phyloP scores from a whole-genome alignment of 1,284 basidiomycete species.

The Cystobasidium sp. region DNA sequence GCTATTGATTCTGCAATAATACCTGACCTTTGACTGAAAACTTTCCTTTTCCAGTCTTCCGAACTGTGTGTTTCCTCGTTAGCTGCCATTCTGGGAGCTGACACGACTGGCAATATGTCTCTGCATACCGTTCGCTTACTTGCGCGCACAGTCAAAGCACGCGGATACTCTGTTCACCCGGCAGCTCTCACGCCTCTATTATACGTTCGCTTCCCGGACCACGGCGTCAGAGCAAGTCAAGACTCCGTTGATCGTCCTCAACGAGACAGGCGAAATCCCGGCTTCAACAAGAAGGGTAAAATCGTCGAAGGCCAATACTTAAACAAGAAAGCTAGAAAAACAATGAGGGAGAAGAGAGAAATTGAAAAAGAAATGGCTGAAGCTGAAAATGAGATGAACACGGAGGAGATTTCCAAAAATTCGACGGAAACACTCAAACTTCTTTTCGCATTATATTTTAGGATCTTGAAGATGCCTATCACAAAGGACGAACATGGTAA shows the following conservation, averaged over 20 bases:
- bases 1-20: conserved; percentile 1
- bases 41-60: conserved; percentile 48
- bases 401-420: conserved; percentile 81
- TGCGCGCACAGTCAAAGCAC: conserved; percentile 95
- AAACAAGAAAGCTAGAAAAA: conserved; percentile 53
- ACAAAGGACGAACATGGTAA: conserved; percentile 3
- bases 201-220: conserved; percentile 83
- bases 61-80: conserved; percentile 80
- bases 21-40: not conserved
- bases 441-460: conserved; percentile 96
- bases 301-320: conserved; percentile 65
- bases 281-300: conserved; percentile 63
- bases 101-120: conserved; percentile 74
- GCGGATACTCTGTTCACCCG: conserved; percentile 85
- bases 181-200: conserved; percentile 84
- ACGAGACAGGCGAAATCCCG: conserved; percentile 60
- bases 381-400: conserved; percentile 91
- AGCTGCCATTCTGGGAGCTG: conserved; percentile 77
- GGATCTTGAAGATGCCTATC: conserved; percentile 82
- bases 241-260: conserved; percentile 60
- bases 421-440: conserved; percentile 98
- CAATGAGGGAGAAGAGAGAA: conserved; percentile 76
- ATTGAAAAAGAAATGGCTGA: conserved; percentile 88
- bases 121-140: conserved; percentile 87
- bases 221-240: conserved; percentile 73